Evolutionary conservation across 176 grass and related monocot genomes (phyloP), one percentile per base, ranked within the genome.

Genomic region (Aegilops speltoides): DNA sequence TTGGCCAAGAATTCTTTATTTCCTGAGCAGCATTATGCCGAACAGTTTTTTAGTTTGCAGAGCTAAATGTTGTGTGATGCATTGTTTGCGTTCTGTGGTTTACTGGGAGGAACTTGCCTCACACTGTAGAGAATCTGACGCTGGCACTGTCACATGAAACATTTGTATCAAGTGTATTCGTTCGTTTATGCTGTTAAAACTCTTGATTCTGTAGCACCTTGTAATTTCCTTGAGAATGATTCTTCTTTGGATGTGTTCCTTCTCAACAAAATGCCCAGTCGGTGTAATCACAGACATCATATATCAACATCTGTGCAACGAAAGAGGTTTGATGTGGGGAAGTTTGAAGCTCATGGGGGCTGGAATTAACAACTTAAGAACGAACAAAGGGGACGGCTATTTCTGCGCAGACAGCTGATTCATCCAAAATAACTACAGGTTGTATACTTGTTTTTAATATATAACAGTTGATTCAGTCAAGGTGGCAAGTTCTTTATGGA

Each of bases 31-130:
- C 48, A 61, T 70, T 82, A 23, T 82, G 67, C 63, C 41, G 77
- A 76, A 32, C 76, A 84, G 23, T 48, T 11, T 22, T 84, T 72
- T 85, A 88, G 40, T 77, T 85, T 88, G 77, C 80, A 91, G 76
- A 88, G 77, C 22, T 81, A 73, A 79, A 91, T 26, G 63, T 3
- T 81, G 50, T 64, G 60, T 64, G 48, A 25, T 85, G 48, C 23
- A 59, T 74, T 3, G 22, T 84, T 37, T 76, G 68, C 61, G 26
- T 60, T 79, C 50, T 71, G n/a, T 77, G 29, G 63, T 78, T 88
- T 78, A 25, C 20, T 40, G 56, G 24, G 43, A 43, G 61, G 67
- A 87, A 68, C 62, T 76, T 54, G 81, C 62, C 62, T 54, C 24
- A 59, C 75, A 72, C n/a, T 88, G 79, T 68, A 13, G 17, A 86